A percentile compares a stretch with the other conserved stretches of the same genome.
These are phyloP conservation scores for Dichotomopilus funicola DNA, from an alignment of 2,329 filamentous ascomycete genomes.

Conservation along the genomic window DNA sequence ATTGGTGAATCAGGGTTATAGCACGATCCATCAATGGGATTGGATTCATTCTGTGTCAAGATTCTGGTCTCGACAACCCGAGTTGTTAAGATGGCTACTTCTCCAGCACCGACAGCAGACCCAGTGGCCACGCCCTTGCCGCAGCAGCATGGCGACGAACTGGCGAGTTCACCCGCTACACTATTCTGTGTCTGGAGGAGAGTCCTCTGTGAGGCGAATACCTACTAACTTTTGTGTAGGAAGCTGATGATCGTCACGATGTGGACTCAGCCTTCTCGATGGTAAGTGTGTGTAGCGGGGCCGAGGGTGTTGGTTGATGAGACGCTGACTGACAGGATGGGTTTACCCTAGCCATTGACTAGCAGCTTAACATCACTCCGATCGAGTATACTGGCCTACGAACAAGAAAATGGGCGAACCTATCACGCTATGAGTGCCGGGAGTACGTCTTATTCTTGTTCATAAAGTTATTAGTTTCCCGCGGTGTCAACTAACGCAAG, in stretches of 20 bases:
- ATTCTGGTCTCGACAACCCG: too few species aligned
- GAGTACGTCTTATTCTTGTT: constrained; percentile 7
- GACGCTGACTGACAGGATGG: too few species aligned
- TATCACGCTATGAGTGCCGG: constrained; percentile 21
- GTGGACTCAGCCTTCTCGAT: neutral
- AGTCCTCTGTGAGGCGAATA: neutral
- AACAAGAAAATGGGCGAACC: constrained; percentile 19
- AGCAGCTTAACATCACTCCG: constrained; percentile 14
- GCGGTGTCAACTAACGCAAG: neutral
- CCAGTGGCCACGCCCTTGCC: neutral
- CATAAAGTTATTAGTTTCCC: too few species aligned
- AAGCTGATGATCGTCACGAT: neutral
- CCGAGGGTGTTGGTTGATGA: too few species aligned
- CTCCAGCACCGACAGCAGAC: neutral
- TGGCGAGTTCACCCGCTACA: neutral
- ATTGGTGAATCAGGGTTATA: too few species aligned
- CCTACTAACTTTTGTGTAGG: neutral
- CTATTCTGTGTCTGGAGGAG: too few species aligned
- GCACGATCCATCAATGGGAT: too few species aligned
- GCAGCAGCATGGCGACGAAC: neutral
- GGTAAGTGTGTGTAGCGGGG: neutral
- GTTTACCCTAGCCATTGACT: neutral
- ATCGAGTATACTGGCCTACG: constrained; percentile 15
- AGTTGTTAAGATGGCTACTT: neutral
- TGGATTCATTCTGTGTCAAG: too few species aligned